These are phyloP conservation scores for Wallacemonas sp. DNA, from an alignment of 208 protist species.

Conservation along the genomic window DNA sequence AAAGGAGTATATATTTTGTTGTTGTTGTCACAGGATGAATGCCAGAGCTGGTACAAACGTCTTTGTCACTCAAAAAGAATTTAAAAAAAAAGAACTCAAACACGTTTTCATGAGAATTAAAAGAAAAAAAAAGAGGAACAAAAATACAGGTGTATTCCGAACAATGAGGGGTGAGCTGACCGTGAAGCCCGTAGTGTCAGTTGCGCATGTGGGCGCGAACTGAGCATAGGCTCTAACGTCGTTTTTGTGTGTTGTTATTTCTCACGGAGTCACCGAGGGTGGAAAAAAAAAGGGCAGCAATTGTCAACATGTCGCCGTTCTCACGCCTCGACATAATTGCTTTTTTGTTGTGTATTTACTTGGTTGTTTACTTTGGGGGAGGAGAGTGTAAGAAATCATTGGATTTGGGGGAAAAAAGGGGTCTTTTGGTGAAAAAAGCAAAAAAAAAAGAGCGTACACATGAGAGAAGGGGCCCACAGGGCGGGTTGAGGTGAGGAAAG, in stretches of 20 bases:
- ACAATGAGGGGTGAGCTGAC: too few relatives aligned
- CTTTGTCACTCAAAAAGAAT: constrained; percentile 2
- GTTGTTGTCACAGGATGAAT: neutral
- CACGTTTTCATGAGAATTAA: neutral
- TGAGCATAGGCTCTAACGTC: too few relatives aligned
- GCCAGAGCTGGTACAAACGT: constrained; percentile 9
- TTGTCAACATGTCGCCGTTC: too few relatives aligned
- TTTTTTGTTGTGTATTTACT: neutral
- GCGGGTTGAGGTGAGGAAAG: neutral
- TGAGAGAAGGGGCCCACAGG: neutral
- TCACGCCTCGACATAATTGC: neutral
- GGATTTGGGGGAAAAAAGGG: neutral
- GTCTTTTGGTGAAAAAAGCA: neutral
- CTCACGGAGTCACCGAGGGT: neutral
- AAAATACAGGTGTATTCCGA: too few relatives aligned
- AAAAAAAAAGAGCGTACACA: constrained; percentile 1
- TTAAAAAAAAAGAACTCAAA: constrained; percentile 11
- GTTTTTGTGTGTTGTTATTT: too few relatives aligned
- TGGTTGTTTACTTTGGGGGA: neutral
- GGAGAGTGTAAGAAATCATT: too few relatives aligned
- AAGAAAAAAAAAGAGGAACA: constrained; percentile 6
- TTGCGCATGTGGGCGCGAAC: too few relatives aligned
- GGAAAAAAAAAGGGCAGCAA: neutral
- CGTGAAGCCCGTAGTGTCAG: too few relatives aligned
- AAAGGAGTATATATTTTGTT: constrained; percentile 4